Evolutionary conservation across 306 rosid species (phyloP).

Genomic region (Vachellia collinsii): DNA sequence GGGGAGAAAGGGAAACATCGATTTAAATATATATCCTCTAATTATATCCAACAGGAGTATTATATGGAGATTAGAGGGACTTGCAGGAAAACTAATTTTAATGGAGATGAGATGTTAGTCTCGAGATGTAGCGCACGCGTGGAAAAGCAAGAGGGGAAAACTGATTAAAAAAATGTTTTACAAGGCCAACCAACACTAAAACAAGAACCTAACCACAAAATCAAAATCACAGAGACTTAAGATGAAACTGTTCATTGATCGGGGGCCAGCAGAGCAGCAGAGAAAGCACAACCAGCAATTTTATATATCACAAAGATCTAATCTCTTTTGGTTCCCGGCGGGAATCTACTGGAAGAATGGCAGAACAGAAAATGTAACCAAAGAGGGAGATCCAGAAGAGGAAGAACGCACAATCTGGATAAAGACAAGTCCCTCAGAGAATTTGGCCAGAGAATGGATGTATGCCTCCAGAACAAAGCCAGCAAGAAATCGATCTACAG

Average conservation of each 20-base stretch:
- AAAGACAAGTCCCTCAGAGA: constrained; percentile 34
- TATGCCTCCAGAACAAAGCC: constrained; percentile 84
- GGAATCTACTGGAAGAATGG: neutral
- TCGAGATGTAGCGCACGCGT: too few relatives aligned
- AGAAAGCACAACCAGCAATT: neutral
- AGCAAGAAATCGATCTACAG: constrained; percentile 67
- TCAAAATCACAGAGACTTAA: neutral
- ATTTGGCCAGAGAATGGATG: constrained; percentile 32
- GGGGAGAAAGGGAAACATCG: too few relatives aligned
- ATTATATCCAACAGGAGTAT: too few relatives aligned
- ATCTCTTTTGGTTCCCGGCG: neutral
- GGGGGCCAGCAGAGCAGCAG: neutral
- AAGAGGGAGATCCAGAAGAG: constrained; percentile 12
- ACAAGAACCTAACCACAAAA: neutral
- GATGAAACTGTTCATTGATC: neutral
- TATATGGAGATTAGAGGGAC: too few relatives aligned
- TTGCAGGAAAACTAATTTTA: too few relatives aligned
- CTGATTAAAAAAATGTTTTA: too few relatives aligned
- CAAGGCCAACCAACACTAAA: neutral
- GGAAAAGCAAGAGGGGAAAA: too few relatives aligned
- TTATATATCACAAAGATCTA: neutral
- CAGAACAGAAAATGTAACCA: neutral
- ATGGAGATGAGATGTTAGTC: too few relatives aligned
- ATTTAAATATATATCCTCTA: too few relatives aligned
- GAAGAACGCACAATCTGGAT: constrained; percentile 38